These are phyloP conservation scores for Tremellales sp. DNA, from an alignment of 1,284 basidiomycete species.

Conservation along the genomic window DNA sequence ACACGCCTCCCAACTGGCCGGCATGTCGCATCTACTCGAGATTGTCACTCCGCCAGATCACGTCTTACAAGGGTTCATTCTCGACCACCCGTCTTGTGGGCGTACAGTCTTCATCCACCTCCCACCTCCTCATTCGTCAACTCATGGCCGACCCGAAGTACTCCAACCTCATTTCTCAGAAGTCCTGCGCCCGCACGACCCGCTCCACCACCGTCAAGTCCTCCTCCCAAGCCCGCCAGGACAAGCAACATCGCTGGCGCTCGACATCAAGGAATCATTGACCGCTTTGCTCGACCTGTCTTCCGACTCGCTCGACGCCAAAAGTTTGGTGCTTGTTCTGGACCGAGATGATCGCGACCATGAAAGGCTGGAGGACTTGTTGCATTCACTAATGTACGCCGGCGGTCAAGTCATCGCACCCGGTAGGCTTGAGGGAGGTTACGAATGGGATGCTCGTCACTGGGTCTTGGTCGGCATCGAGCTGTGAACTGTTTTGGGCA, in stretches of 20 bases:
- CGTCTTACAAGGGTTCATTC: slow-evolving; percentile 38
- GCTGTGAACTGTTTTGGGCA: slow-evolving; percentile 19
- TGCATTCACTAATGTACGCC: slow-evolving; percentile 47
- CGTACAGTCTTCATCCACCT: slow-evolving; percentile 43
- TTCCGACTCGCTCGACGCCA: slow-evolving; percentile 39
- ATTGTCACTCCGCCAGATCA: slow-evolving; percentile 42
- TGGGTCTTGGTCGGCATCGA: slow-evolving; percentile 49
- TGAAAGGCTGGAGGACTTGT: slow-evolving; percentile 37
- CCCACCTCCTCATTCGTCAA: slow-evolving; percentile 19
- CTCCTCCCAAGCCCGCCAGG: background rate
- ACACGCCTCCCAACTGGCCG: slow-evolving; percentile 27
- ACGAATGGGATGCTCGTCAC: slow-evolving; percentile 41
- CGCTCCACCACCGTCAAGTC: slow-evolving; percentile 12
- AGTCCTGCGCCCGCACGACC: slow-evolving; percentile 40
- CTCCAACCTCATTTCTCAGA: slow-evolving; percentile 42
- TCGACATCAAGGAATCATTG: slow-evolving; percentile 44
- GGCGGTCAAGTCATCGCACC: slow-evolving; percentile 41
- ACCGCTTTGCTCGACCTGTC: slow-evolving; percentile 47
- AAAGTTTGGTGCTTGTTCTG: slow-evolving; percentile 38
- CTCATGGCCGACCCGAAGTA: slow-evolving; percentile 21
- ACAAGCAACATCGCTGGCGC: slow-evolving; percentile 9
- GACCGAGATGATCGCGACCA: slow-evolving; percentile 39
- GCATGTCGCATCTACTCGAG: slow-evolving; percentile 33
- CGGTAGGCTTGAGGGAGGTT: slow-evolving; percentile 36
- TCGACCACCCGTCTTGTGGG: slow-evolving; percentile 25